Percentiles rank a stretch among this genome's conserved stretches.
phyloP scores from a whole-genome alignment of 1,284 basidiomycete genomes.

The Microbotryum saponariae region DNA sequence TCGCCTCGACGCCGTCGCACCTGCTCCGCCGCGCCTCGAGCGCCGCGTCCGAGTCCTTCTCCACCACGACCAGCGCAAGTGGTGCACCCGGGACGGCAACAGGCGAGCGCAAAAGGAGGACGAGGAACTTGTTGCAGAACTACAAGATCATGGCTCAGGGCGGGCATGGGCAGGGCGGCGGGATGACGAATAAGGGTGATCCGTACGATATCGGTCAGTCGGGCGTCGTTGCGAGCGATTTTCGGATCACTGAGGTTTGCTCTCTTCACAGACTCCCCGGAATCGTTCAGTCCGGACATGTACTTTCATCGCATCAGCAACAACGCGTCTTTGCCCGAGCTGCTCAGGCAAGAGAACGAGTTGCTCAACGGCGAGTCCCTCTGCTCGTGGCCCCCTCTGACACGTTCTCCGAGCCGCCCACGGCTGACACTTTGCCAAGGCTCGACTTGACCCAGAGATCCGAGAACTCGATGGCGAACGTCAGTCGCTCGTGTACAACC shows the following conservation, averaged over 20 bases:
- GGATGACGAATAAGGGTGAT: conserved; percentile 48
- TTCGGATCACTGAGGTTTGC: not conserved
- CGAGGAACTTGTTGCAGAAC: conserved; percentile 61
- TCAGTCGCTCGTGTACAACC: conserved; percentile 85
- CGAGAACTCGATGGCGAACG: conserved; percentile 76
- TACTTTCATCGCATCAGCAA: conserved; percentile 47
- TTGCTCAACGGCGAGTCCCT: conserved; percentile 54
- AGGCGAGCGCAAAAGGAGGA: conserved; percentile 20
- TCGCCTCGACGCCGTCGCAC: conserved; percentile 8
- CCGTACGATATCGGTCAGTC: conserved; percentile 67
- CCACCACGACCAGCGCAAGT: not conserved
- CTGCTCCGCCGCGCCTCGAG: conserved; percentile 10
- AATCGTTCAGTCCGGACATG: conserved; percentile 67
- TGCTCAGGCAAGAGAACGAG: conserved; percentile 70
- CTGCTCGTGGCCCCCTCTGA: not conserved
- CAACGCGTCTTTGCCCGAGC: conserved; percentile 53
- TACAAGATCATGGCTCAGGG: conserved; percentile 72
- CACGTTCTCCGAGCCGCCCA: not conserved
- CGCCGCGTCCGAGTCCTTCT: conserved; percentile 3
- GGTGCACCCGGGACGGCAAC: not conserved
- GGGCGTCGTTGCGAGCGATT: not conserved
- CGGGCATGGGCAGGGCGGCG: conserved; percentile 33
- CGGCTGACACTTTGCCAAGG: conserved; percentile 1
- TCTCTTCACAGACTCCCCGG: conserved; percentile 49
- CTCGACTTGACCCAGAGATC: conserved; percentile 53